Base-by-base conservation (phyloP, 73 alveolate genomes). In the Paramecium bursaria region DNA sequence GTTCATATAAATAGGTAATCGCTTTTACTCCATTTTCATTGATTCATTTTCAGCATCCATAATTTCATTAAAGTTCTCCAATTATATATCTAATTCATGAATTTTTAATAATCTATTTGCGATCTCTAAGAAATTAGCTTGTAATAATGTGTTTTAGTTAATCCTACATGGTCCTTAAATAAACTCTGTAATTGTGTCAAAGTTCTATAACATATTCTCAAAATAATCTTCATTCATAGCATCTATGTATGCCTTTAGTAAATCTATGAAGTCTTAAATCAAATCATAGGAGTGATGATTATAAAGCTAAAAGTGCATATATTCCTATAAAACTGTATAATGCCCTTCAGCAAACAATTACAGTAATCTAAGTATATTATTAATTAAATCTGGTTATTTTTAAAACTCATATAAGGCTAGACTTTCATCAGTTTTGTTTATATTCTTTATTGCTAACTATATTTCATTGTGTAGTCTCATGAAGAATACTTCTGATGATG, bases 321-420 rank as follows among this genome's bases (percentile, higher is more conserved):
- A 79, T 42, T 79, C 76, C 35, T 79, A 53, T 15, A 79, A 73
- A 1, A 53, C 89, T 11, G 47, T 21, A 53, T 54, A 53, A 46
- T 79, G 89, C 0, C 89, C 89, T 79, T 79, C 89, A 27, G 89
- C 89, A 44, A 79, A 79, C n/a, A 79, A 73, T 39, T 79, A 73
- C 6, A 79, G 48, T 30, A 79, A 55, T 33, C 89, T 79, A 39
- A 79, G 46, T 15, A 53, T 79, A 10, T 73, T 53, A 35, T 55
- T 42, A 10, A 79, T 39, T 39, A 79, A 13, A 30, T 79, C 85
- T 53, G 75, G 30, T 54, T 79, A 29, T 23, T 39, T 35, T 23
- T 79, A 55, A 50, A 79, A 79, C 6, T 33, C 53, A 42, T 15
- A 42, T 7, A 0, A 35, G 1, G 4, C 19, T 19, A 19, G 19